These are phyloP conservation scores for Chrysoporthe austroafricana DNA, from an alignment of 2,329 filamentous ascomycete species.

Conservation along the genomic window DNA sequence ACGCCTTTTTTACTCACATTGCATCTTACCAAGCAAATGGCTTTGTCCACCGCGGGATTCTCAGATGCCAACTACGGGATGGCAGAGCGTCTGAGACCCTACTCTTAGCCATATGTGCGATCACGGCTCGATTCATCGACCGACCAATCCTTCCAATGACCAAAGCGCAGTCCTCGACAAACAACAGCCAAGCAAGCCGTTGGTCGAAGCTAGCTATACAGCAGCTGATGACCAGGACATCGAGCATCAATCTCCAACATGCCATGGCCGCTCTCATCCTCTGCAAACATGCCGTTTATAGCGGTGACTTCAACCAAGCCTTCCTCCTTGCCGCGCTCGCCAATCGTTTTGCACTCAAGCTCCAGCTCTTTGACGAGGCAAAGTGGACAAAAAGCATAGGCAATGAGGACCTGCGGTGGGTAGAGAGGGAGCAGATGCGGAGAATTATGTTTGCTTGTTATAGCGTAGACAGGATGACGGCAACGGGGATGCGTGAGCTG, in stretches of 20 bases:
- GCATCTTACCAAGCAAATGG: conserved; percentile 1
- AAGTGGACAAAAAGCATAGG: not conserved
- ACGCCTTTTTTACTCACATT: conserved; percentile 1
- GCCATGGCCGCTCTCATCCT: conserved; percentile 8
- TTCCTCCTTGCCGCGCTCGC: conserved; percentile 4
- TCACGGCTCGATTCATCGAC: not conserved
- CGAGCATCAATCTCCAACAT: not conserved
- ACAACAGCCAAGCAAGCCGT: not conserved
- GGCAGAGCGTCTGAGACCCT: conserved; percentile 3
- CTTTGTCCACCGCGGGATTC: conserved; percentile 3
- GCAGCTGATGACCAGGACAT: conserved; percentile 6
- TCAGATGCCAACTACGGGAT: conserved; percentile 3
- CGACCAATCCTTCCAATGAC: not conserved
- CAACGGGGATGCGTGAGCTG: conserved; percentile 3
- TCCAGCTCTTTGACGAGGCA: conserved; percentile 9
- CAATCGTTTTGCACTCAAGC: conserved; percentile 7
- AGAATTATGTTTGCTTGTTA: conserved; percentile 12
- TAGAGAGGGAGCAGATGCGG: conserved; percentile 1
- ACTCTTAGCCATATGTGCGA: conserved; percentile 5
- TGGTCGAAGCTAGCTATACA: conserved; percentile 2
- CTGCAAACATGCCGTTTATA: conserved; percentile 5
- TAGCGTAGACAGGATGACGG: conserved; percentile 6
- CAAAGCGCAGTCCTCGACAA: not conserved
- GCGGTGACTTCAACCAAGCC: conserved; percentile 2
- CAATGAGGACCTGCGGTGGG: not conserved